A percentile compares a stretch with the other conserved stretches of the same genome.
phyloP scores from a whole-genome alignment of 176 grass and related monocot species.

The Hordeum marinum region DNA sequence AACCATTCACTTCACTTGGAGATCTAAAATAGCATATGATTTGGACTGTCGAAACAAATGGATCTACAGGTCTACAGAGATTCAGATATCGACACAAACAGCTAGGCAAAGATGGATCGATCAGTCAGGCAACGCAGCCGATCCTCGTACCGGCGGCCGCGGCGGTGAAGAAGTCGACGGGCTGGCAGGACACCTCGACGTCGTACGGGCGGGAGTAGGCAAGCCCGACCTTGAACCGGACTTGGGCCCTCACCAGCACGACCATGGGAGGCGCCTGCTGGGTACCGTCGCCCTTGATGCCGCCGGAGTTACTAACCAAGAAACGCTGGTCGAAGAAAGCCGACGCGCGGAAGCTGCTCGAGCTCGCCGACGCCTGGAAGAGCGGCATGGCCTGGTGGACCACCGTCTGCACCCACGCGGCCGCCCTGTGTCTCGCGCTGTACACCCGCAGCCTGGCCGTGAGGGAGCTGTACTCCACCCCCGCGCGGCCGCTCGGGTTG shows the following conservation, averaged over 20 bases:
- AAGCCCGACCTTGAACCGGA: neutral
- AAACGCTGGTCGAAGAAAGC: neutral
- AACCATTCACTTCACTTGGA: neutral
- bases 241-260: neutral
- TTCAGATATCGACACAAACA: neutral
- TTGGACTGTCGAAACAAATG: neutral
- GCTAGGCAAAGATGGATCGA: neutral
- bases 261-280: neutral
- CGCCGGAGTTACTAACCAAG: too few species aligned
- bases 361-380: conserved; percentile 2
- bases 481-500: conserved; percentile 15
- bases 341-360: neutral
- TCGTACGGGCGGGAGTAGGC: neutral
- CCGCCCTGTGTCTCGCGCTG: neutral
- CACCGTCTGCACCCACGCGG: neutral
- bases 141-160: neutral
- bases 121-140: neutral
- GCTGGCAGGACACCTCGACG: conserved; percentile 3
- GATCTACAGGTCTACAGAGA: neutral
- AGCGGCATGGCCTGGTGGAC: neutral
- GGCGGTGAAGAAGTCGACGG: conserved; percentile 10
- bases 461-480: neutral
- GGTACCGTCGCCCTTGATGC: too few species aligned
- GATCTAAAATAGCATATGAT: neutral
- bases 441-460: neutral